These are phyloP conservation scores for Podospora didyma DNA, from an alignment of 495 filamentous ascomycete species.

Conservation along the genomic window DNA sequence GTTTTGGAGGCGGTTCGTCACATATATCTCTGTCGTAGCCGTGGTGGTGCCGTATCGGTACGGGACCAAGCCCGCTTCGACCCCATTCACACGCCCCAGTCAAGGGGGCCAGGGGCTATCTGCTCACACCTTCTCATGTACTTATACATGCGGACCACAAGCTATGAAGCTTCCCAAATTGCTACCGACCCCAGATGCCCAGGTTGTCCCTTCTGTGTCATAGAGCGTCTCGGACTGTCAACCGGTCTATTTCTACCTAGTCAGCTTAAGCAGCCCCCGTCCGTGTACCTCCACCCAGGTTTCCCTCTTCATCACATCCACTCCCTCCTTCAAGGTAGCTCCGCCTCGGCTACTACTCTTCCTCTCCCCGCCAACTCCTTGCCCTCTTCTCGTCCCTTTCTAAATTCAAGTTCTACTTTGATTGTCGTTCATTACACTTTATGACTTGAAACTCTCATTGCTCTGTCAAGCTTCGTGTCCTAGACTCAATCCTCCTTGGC, in stretches of 20 bases:
- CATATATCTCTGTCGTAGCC: background rate
- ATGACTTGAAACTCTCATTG: background rate
- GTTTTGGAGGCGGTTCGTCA: background rate
- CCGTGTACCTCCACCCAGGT: background rate
- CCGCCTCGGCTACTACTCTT: background rate
- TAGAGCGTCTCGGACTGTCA: conserved; percentile 7
- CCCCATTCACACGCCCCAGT: background rate
- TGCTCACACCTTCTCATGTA: background rate
- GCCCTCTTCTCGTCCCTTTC: background rate
- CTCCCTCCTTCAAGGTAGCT: background rate
- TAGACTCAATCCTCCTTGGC: background rate
- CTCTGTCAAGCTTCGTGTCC: background rate
- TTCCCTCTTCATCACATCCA: background rate
- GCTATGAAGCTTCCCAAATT: background rate
- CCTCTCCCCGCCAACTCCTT: background rate
- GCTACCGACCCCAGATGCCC: conserved; percentile 6
- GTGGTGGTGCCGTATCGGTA: background rate
- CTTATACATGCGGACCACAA: background rate
- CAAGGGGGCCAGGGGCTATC: background rate
- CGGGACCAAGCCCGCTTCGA: background rate
- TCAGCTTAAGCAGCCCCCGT: background rate
- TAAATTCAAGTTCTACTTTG: background rate
- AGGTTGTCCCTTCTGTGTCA: conserved; percentile 12
- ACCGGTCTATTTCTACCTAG: conserved; percentile 2
- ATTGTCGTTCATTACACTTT: background rate